These are phyloP conservation scores for Fibroporia radiculosa DNA, from an alignment of 768 basidiomycete species.

Conservation along the genomic window DNA sequence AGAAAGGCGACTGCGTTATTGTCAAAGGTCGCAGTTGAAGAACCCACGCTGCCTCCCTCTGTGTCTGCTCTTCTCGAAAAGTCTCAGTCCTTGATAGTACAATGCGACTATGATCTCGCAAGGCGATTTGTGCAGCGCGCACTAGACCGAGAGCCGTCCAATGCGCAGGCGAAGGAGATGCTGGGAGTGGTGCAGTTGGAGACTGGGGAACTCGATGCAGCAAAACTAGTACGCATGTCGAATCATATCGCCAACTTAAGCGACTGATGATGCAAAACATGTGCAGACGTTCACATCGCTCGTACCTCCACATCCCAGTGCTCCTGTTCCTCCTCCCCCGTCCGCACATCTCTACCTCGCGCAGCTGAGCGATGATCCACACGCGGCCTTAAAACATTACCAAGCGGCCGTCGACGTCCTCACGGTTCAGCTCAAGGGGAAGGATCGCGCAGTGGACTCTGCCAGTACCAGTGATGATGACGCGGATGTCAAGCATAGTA, in stretches of 20 bases:
- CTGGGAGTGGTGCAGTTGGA: conserved; percentile 76
- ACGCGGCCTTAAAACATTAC: conserved; percentile 66
- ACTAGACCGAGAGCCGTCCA: conserved; percentile 52
- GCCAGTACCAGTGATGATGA: conserved; percentile 38
- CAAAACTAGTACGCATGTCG: conserved; percentile 47
- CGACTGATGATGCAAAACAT: not conserved
- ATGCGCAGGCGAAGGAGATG: conserved; percentile 71
- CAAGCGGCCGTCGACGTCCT: conserved; percentile 73
- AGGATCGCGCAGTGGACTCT: conserved; percentile 41
- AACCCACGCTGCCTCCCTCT: conserved; percentile 22
- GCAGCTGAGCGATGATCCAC: conserved; percentile 72
- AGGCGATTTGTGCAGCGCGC: conserved; percentile 62
- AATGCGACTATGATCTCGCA: conserved; percentile 82
- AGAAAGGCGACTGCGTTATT: conserved; percentile 17
- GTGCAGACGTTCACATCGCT: conserved; percentile 54
- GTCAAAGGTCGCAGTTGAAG: conserved; percentile 15
- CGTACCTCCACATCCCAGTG: conserved; percentile 52
- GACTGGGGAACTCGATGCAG: conserved; percentile 65
- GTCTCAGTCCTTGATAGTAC: conserved; percentile 71
- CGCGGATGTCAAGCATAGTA: conserved; percentile 53
- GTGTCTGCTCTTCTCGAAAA: conserved; percentile 59
- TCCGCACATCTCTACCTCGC: conserved; percentile 88
- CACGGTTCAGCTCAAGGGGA: conserved; percentile 63
- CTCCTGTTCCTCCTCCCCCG: conserved; percentile 53
- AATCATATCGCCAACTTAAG: conserved; percentile 3